phyloP scores from a whole-genome alignment of 179 eudicot species.

The Carnegiea gigantea region DNA sequence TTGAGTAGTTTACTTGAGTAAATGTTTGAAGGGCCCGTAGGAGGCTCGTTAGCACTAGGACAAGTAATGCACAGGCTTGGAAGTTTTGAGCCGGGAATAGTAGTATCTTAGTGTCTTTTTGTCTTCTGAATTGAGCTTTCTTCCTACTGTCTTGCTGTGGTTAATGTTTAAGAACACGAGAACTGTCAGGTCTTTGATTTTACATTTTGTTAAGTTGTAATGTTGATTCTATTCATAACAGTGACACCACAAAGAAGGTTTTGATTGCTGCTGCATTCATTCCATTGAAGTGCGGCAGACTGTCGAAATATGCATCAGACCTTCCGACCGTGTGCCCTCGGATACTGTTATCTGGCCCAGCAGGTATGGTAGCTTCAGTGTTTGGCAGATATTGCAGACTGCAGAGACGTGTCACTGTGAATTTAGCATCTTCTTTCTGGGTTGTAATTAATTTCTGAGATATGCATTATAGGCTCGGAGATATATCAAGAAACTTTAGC shows the following conservation, averaged over 20 bases:
- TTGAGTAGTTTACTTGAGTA: neutral
- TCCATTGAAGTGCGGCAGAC: constrained; percentile 71
- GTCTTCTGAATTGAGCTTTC: neutral
- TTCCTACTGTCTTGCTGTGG: neutral
- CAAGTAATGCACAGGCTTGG: neutral
- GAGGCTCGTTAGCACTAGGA: neutral
- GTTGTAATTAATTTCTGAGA: neutral
- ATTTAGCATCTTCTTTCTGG: neutral
- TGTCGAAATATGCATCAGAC: constrained; percentile 61
- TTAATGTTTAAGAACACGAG: neutral
- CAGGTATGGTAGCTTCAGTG: constrained; percentile 48
- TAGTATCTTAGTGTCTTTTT: neutral
- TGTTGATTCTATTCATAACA: constrained; percentile 35
- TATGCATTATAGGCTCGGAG: constrained; percentile 67
- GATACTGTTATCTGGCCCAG: constrained; percentile 88
- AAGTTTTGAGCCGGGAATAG: neutral
- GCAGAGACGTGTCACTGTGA: neutral
- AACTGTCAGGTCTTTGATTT: neutral
- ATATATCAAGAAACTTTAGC: constrained; percentile 86
- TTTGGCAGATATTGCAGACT: neutral
- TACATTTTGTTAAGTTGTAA: neutral
- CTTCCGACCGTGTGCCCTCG: constrained; percentile 80
- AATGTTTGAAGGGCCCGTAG: neutral
- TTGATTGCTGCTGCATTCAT: constrained; percentile 78
- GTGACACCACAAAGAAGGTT: constrained; percentile 86